Evolutionary conservation across 2,329 filamentous ascomycete species (phyloP), one percentile per base, ranked within the genome.

Genomic region (Beauveria sp.): DNA sequence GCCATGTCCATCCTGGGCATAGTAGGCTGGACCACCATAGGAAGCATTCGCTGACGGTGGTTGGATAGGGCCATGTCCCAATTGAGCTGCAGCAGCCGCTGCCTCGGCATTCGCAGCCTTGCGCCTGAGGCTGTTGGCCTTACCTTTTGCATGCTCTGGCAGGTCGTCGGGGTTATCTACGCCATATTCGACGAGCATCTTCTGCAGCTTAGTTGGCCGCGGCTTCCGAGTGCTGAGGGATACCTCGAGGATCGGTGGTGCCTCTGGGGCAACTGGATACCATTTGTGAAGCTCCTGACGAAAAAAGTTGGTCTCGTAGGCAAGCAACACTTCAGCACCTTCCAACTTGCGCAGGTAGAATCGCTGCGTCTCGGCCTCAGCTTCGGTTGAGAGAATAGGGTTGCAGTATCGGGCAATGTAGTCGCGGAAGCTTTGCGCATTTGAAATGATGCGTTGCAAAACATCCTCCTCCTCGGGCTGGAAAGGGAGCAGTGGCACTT

Each of bases 291-390:
- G 81, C 71, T 97, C 92, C 71, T 96, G 92, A 26, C 93, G 87
- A 78, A 99, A 93, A 74, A 96, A 96, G 71, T 99, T 99, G n/a
- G 93, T 97, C 76, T 99, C 95, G 62, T 88, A 89, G 0, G 93
- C 85, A 2, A 99, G 80, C 3, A 99, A 81, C 57, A 99, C 93
- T 72, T 99, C 95, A 1, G 95, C 93, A 3, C 95, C 95, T 75
- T 99, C 95, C 59, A 99, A 92, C 77, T 99, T 99, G 62, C 95
- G 90, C 46, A 99, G 80, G 69, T 96, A 98, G 74, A 99, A 99
- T 6, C 96, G 86, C 73, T 97, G 89, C 0, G 90, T 93, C 60
- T 92, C 90, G 9, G 92, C 87, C 71, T 98, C 93, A 47, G 93
- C 91, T 12, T 89, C 86, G 0, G 90, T 96, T 1, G 88, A 88